phyloP scores from a whole-genome alignment of 352 stramenopile species.

The Pythium scleroteichum region DNA sequence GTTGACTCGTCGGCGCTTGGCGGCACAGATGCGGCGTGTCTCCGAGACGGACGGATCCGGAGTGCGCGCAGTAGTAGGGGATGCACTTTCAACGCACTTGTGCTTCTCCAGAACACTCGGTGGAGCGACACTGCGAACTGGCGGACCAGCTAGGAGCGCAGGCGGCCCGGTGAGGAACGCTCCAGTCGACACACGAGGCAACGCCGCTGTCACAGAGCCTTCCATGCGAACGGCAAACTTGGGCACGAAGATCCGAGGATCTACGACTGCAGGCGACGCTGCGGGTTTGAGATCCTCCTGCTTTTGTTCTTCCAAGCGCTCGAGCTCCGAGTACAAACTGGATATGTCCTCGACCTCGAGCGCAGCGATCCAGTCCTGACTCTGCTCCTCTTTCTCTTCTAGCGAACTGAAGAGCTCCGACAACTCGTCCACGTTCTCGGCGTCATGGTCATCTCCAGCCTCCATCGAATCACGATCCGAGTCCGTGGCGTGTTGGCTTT shows the following conservation, averaged over 20 bases:
- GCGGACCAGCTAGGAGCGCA: slow-evolving; percentile 7
- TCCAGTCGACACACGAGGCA: slow-evolving; percentile 11
- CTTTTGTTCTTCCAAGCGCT: slow-evolving; percentile 23
- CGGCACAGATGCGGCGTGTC: slow-evolving; percentile 52
- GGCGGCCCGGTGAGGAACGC: slow-evolving; percentile 39
- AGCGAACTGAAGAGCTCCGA: slow-evolving; percentile 40
- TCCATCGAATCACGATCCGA: slow-evolving; percentile 15
- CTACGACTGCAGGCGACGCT: slow-evolving; percentile 1
- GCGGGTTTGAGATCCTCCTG: background rate
- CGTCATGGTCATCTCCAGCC: slow-evolving; percentile 15
- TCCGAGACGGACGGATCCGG: slow-evolving; percentile 42
- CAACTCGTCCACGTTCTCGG: slow-evolving; percentile 48
- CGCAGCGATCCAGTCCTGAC: slow-evolving; percentile 47
- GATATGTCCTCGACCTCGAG: slow-evolving; percentile 55
- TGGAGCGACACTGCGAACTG: slow-evolving; percentile 27
- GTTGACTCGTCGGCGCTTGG: slow-evolving; percentile 67
- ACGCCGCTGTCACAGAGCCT: background rate
- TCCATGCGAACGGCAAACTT: slow-evolving; percentile 59
- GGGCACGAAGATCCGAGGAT: slow-evolving; percentile 52
- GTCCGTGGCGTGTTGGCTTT: slow-evolving; percentile 6
- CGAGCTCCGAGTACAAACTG: slow-evolving; percentile 48
- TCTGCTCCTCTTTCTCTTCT: slow-evolving; percentile 27
- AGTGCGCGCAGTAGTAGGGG: too few relatives aligned
- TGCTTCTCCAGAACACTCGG: background rate
- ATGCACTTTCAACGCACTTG: too few relatives aligned